These are phyloP conservation scores for peach (Prunus persica) DNA, from an alignment of 306 rosid species.

Conservation along the genomic window Prunus_persica_NCBIv2 NC_034009.1:25084001-25084500, in stretches of 20 bases:
- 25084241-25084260: background rate
- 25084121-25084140: background rate
- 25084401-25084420: background rate
- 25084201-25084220: background rate
- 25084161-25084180: rapidly evolving
- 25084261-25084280: rapidly evolving
- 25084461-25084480: background rate
- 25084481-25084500: rapidly evolving
- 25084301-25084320: rapidly evolving
- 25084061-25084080: background rate
- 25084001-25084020: background rate
- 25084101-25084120: rapidly evolving
- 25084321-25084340: background rate
- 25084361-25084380: background rate
- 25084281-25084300: background rate
- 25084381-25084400: background rate
- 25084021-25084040: background rate
- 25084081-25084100: background rate
- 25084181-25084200: background rate
- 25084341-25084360: background rate
- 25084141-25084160: rapidly evolving
- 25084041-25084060: background rate
- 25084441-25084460: rapidly evolving
- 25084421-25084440: background rate
- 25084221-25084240: rapidly evolving